Evolutionary conservation across 2,329 filamentous ascomycete genomes (phyloP).

Genomic region (Xylaria sp.): DNA sequence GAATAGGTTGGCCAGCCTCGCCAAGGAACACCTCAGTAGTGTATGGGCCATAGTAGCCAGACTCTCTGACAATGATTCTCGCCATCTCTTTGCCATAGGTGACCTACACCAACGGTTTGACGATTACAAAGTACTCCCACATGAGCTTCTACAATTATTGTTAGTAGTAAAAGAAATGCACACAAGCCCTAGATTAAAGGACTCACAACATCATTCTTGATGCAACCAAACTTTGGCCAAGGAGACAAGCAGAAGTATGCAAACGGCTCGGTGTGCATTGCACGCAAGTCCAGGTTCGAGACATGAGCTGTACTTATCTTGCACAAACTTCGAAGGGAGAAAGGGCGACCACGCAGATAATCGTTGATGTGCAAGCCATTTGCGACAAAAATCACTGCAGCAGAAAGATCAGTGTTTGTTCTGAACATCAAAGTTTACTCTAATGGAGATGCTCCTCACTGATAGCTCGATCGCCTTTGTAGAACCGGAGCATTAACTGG

Average conservation of each 20-base stretch:
- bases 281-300: background rate
- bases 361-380: slow-evolving; percentile 1
- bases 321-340: too few relatives aligned
- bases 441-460: background rate
- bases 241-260: slow-evolving; percentile 7
- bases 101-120: slow-evolving; percentile 15
- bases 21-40: background rate
- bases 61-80: background rate
- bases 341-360: background rate
- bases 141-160: background rate
- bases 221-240: background rate
- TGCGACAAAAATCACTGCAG: slow-evolving; percentile 2
- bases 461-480: background rate
- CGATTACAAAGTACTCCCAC: slow-evolving; percentile 11
- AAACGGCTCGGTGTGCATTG: background rate
- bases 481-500: background rate
- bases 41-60: background rate
- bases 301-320: too few relatives aligned
- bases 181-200: background rate
- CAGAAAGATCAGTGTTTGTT: background rate
- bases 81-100: slow-evolving; percentile 10
- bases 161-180: background rate
- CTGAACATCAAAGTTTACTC: background rate
- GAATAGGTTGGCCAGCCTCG: background rate
- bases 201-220: background rate